These are phyloP conservation scores for Venturia oleaginea DNA, from an alignment of 2,329 filamentous ascomycete species.

Conservation along the genomic window DNA sequence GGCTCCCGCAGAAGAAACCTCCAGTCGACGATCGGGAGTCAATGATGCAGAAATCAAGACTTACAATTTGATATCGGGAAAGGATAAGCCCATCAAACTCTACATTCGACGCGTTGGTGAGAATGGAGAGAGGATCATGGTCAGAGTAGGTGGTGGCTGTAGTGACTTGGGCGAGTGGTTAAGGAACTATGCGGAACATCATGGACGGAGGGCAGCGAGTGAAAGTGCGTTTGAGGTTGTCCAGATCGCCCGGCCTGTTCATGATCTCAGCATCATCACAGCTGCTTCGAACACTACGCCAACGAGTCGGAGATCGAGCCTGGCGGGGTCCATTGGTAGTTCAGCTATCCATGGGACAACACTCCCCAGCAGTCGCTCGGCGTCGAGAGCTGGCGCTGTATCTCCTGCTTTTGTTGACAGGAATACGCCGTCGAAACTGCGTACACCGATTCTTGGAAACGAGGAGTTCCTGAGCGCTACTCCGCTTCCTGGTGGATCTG, in stretches of 20 bases:
- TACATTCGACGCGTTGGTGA: constrained; percentile 91
- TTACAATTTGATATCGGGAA: constrained; percentile 81
- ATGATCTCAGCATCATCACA: not conserved
- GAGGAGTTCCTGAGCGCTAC: not conserved
- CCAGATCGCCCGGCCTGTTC: constrained; percentile 20
- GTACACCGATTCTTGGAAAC: not conserved
- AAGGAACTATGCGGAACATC: constrained; percentile 85
- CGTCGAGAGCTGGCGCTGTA: not conserved
- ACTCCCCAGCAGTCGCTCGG: not conserved
- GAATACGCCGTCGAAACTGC: not conserved
- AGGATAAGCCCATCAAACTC: constrained; percentile 83
- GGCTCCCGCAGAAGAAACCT: constrained; percentile 17
- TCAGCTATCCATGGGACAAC: constrained; percentile 6
- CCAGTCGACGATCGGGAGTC: constrained; percentile 24
- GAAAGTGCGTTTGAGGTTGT: constrained; percentile 47
- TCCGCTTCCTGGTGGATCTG: not conserved
- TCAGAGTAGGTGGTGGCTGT: constrained; percentile 96
- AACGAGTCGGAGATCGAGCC: not conserved
- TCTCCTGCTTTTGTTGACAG: not conserved
- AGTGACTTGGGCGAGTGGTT: constrained; percentile 92
- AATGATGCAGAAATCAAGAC: constrained; percentile 64
- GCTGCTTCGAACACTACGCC: not conserved
- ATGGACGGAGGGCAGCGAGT: constrained; percentile 60
- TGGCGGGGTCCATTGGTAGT: not conserved
- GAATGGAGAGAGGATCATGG: constrained; percentile 88